Evolutionary conservation across 371 early-diverging fungal species (phyloP).

Genomic region (Mortierella sp.): DNA sequence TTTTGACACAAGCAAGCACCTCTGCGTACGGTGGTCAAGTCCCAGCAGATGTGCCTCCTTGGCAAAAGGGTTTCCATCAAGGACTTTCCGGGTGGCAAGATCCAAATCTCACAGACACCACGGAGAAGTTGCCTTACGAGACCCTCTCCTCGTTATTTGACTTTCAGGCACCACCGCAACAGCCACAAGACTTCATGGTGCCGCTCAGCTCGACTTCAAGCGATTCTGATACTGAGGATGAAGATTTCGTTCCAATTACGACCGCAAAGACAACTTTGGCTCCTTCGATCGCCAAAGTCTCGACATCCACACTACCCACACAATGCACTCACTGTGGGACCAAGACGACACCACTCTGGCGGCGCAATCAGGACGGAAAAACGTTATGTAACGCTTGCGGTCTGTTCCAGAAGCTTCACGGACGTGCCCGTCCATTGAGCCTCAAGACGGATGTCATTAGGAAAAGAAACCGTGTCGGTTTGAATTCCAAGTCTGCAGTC

Average conservation of each 20-base stretch:
- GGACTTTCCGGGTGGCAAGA: too few species aligned
- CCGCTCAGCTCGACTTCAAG: conserved; percentile 5
- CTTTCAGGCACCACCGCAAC: not conserved
- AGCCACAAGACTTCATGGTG: not conserved
- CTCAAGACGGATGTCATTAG: conserved; percentile 87
- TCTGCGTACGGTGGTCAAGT: too few species aligned
- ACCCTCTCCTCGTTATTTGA: not conserved
- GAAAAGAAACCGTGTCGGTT: conserved; percentile 73
- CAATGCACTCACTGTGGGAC: conserved; percentile 92
- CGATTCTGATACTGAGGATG: conserved; percentile 24
- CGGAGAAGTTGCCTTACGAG: not conserved
- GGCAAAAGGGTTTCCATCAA: too few species aligned
- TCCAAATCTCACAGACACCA: too few species aligned
- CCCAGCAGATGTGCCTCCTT: too few species aligned
- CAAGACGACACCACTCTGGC: conserved; percentile 95
- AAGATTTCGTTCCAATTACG: conserved; percentile 6
- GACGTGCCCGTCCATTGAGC: conserved; percentile 77
- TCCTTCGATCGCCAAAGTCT: too few species aligned
- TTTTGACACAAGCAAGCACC: too few species aligned
- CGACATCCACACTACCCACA: conserved; percentile 18
- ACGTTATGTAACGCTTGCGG: conserved; percentile 76
- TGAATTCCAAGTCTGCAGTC: conserved; percentile 18
- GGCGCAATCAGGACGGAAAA: conserved; percentile 79
- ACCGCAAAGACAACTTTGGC: too few species aligned
- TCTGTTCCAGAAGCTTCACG: conserved; percentile 85